Evolutionary conservation across 768 basidiomycete species (phyloP).

Genomic region (Naganishia vaughanmartiniae): DNA sequence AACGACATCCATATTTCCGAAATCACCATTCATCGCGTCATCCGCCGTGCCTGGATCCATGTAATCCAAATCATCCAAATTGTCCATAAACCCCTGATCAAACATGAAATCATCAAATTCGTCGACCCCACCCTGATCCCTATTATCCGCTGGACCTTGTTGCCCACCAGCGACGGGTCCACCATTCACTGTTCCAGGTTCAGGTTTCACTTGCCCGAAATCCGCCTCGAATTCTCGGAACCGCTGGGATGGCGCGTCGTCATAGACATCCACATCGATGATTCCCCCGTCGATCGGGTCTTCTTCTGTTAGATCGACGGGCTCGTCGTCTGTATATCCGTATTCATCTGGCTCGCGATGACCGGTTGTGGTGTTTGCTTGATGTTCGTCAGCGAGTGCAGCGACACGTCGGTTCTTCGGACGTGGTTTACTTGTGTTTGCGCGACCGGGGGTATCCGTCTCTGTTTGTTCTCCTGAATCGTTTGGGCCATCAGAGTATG

Average conservation of each 20-base stretch:
- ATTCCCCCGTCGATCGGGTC: constrained; percentile 14
- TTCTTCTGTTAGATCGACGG: constrained; percentile 19
- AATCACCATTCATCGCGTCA: neutral
- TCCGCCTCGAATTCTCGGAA: constrained; percentile 19
- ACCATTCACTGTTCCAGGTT: neutral
- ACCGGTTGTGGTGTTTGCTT: neutral
- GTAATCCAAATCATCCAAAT: constrained; percentile 11
- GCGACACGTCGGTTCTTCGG: neutral
- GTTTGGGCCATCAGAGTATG: constrained; percentile 14
- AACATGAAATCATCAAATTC: constrained; percentile 23
- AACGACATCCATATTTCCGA: neutral
- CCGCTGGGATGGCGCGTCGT: constrained; percentile 17
- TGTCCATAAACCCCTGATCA: constrained; percentile 21
- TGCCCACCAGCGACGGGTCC: neutral
- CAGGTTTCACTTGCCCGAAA: constrained; percentile 17
- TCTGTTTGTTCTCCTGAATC: constrained; percentile 20
- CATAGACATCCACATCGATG: constrained; percentile 15
- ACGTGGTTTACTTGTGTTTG: neutral
- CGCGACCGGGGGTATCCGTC: constrained; percentile 4
- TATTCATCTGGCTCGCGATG: constrained; percentile 2
- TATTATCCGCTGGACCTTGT: neutral
- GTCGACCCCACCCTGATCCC: neutral
- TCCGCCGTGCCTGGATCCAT: neutral
- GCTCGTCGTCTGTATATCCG: constrained; percentile 15
- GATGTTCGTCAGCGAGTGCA: neutral